Conservation (phyloP, 2,329 filamentous ascomycete genomes). For the Trichoderma hamatum region DNA sequence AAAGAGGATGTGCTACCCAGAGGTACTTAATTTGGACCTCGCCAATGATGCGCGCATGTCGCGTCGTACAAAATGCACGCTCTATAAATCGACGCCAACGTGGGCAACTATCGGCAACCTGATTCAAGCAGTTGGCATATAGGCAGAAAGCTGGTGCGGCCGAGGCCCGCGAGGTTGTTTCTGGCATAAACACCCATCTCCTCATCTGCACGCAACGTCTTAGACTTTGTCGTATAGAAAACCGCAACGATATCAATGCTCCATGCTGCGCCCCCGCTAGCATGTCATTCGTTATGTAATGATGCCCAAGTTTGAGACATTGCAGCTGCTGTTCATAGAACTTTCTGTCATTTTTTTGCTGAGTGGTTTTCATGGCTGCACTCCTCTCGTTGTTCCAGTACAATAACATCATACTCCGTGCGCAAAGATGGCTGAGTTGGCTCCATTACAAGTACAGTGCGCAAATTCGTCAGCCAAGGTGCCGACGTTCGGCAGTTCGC, state of each 20-base stretch:
- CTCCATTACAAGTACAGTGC: not conserved
- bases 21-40: not conserved
- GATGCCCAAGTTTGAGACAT: conserved; percentile 9
- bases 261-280: not conserved
- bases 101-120: not conserved
- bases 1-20: not conserved
- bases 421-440: not conserved
- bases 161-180: not conserved
- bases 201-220: not conserved
- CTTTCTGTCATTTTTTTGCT: not conserved
- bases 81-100: conserved; percentile 6
- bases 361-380: conserved; percentile 8
- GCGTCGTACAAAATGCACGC: conserved; percentile 18
- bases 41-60: conserved; percentile 1
- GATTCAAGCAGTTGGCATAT: not conserved
- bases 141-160: conserved; percentile 1
- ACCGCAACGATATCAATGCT: not conserved
- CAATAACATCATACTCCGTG: not conserved
- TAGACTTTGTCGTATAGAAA: not conserved
- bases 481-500: not conserved
- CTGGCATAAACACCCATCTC: not conserved
- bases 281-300: conserved; percentile 12
- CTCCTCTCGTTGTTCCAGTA: conserved; percentile 16
- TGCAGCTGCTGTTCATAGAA: not conserved
- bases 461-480: too few species aligned